Evolutionary conservation across 768 basidiomycete species (phyloP).

Genomic region (Rhizopogon vinicolor): DNA sequence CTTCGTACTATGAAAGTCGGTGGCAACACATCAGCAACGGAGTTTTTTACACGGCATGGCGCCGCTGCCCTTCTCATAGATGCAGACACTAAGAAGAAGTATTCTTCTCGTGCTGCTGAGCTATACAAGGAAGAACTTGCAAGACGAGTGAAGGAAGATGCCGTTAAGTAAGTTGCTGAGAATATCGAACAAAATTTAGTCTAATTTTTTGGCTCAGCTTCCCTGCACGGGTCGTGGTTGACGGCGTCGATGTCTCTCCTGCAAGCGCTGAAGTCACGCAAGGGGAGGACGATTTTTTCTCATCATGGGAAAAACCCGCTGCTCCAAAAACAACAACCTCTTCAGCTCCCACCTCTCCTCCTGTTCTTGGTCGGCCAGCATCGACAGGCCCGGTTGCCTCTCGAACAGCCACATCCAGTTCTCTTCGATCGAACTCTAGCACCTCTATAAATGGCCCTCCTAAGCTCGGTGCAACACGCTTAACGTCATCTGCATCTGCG

Average conservation of each 20-base stretch:
- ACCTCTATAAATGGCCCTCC: slow-evolving; percentile 22
- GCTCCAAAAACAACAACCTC: slow-evolving; percentile 50
- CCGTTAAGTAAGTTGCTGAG: slow-evolving; percentile 44
- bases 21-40: slow-evolving; percentile 81
- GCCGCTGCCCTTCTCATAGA: slow-evolving; percentile 65
- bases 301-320: slow-evolving; percentile 88
- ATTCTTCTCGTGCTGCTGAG: slow-evolving; percentile 77
- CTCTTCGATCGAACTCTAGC: slow-evolving; percentile 44
- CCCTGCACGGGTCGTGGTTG: slow-evolving; percentile 74
- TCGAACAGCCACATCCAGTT: slow-evolving; percentile 64
- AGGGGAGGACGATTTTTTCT: slow-evolving; percentile 91
- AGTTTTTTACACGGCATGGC: slow-evolving; percentile 89
- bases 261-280: slow-evolving; percentile 37
- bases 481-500: slow-evolving; percentile 36
- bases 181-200: neutral
- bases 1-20: slow-evolving; percentile 96
- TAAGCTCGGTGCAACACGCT: slow-evolving; percentile 38
- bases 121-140: slow-evolving; percentile 92
- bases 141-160: slow-evolving; percentile 75
- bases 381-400: slow-evolving; percentile 36
- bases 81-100: slow-evolving; percentile 84
- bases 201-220: slow-evolving; percentile 42
- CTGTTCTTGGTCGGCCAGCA: slow-evolving; percentile 52
- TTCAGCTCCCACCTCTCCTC: slow-evolving; percentile 49
- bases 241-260: slow-evolving; percentile 58